A percentile compares a stretch with the other conserved stretches of the same genome.
Evolutionary conservation across 73 alveolate species (phyloP).

Genomic region (Paramecium primaurelia): DNA sequence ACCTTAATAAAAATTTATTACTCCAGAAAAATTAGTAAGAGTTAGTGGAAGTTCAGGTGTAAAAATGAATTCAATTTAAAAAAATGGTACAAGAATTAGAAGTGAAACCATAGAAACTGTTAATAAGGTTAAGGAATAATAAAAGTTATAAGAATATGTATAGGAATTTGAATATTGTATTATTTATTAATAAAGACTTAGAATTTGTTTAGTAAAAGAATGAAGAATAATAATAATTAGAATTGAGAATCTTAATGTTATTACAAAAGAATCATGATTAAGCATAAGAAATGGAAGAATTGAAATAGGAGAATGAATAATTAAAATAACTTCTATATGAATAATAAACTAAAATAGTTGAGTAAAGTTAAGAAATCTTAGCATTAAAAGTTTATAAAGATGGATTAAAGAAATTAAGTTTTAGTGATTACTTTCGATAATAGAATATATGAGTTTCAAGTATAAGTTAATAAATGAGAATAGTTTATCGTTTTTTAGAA

Average conservation of each 20-base stretch:
- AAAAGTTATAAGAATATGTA: not conserved
- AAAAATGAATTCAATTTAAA: not conserved
- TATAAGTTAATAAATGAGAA: not conserved
- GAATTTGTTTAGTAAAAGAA: not conserved
- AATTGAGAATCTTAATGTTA: not conserved
- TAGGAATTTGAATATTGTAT: not conserved
- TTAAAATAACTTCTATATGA: not conserved
- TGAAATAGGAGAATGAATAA: not conserved
- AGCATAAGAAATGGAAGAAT: not conserved
- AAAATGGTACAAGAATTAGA: not conserved
- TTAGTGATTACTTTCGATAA: conserved; percentile 32
- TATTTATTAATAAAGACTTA: not conserved
- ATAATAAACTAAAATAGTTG: not conserved
- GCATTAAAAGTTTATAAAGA: not conserved
- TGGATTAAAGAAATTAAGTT: not conserved
- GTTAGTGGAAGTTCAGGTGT: conserved; percentile 27
- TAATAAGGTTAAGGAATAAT: not conserved
- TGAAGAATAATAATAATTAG: conserved; percentile 29
- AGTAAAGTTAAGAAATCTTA: not conserved
- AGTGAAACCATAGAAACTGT: conserved; percentile 17
- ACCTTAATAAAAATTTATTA: conserved; percentile 9
- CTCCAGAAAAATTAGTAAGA: conserved; percentile 33
- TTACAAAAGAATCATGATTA: not conserved
- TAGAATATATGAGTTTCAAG: not conserved
- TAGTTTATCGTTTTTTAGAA: not conserved